These are phyloP conservation scores for Potentilla sterilis DNA, from an alignment of 306 rosid genomes.

Conservation along the genomic window DNA sequence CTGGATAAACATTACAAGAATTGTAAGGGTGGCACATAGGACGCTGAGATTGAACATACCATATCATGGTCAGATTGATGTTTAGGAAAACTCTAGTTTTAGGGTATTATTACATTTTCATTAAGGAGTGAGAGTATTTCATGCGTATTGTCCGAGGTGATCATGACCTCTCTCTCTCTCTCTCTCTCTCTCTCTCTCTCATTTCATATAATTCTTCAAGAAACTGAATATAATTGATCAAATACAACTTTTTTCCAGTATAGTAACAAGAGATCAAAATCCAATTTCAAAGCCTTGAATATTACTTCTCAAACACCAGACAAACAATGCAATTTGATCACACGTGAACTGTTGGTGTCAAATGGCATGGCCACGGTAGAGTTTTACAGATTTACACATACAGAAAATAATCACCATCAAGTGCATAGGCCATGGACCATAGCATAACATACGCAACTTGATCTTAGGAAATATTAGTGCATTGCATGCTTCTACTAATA, in stretches of 20 bases:
- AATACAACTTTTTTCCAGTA: too few relatives aligned
- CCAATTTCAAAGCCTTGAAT: conserved; percentile 1
- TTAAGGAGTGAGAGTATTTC: too few relatives aligned
- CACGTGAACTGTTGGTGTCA: background rate
- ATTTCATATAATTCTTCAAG: too few relatives aligned
- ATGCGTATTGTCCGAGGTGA: too few relatives aligned
- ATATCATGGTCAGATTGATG: background rate
- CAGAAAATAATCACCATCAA: background rate
- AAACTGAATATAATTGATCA: background rate
- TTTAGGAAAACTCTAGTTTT: background rate
- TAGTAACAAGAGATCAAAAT: background rate
- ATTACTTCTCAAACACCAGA: conserved; percentile 20
- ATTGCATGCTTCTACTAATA: conserved; percentile 4
- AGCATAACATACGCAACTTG: background rate
- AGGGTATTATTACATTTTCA: too few relatives aligned
- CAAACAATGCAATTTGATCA: background rate
- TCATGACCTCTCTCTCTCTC: too few relatives aligned
- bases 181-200: too few relatives aligned
- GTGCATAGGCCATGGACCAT: conserved; percentile 5
- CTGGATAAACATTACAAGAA: background rate
- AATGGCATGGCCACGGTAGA: background rate
- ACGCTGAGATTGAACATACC: background rate
- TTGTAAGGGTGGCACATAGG: background rate
- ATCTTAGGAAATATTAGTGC: conserved; percentile 12
- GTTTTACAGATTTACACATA: too few relatives aligned